phyloP scores from a whole-genome alignment of 768 basidiomycete species.

The Obba rivulosa region DNA sequence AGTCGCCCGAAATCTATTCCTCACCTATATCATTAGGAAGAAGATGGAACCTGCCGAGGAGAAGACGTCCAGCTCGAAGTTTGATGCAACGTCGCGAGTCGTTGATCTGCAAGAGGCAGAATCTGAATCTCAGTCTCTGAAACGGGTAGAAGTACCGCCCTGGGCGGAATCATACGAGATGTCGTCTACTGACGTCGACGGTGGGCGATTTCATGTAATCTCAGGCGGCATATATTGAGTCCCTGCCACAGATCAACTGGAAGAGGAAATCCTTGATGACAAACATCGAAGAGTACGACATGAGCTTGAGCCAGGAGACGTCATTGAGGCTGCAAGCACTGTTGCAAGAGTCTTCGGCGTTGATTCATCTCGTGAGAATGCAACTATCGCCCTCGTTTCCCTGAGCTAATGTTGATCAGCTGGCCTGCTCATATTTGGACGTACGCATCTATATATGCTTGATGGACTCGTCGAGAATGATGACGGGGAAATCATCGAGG shows the following conservation, averaged over 20 bases:
- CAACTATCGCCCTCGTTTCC: not conserved
- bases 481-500: conserved; percentile 87
- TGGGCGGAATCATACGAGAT: conserved; percentile 74
- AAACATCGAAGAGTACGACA: conserved; percentile 85
- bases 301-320: conserved; percentile 83
- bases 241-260: conserved; percentile 44
- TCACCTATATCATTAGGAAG: conserved; percentile 42
- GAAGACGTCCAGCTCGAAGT: conserved; percentile 37
- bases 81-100: conserved; percentile 39
- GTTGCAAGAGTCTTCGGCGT: conserved; percentile 87
- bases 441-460: conserved; percentile 81
- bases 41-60: conserved; percentile 66
- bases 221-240: not conserved
- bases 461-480: conserved; percentile 85
- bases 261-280: conserved; percentile 81
- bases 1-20: not conserved
- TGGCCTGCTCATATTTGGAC: conserved; percentile 83
- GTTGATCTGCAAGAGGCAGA: conserved; percentile 49
- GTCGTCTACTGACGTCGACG: conserved; percentile 56
- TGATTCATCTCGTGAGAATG: conserved; percentile 80
- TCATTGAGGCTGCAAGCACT: conserved; percentile 82
- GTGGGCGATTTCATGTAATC: conserved; percentile 24
- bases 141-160: conserved; percentile 59
- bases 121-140: conserved; percentile 41
- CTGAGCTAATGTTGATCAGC: conserved; percentile 35